These are phyloP conservation scores for Sporothrix variecibatus DNA, from an alignment of 2,329 filamentous ascomycete species.

Conservation along the genomic window DNA sequence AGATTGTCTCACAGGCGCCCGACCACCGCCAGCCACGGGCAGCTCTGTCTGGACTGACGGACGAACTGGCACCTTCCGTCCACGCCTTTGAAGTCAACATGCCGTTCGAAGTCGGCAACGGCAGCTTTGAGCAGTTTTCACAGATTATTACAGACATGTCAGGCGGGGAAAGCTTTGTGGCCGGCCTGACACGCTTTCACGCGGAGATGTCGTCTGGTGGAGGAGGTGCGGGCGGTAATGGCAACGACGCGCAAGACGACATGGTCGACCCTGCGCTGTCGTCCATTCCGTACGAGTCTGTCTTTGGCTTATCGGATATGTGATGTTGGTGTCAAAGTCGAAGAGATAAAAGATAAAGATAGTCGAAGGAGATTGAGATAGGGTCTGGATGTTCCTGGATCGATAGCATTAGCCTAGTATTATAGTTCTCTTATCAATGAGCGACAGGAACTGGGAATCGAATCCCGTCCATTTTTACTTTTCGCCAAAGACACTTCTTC, in stretches of 20 bases:
- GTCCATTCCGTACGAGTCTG: constrained; percentile 3
- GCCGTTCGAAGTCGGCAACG: constrained; percentile 23
- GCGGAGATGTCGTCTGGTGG: constrained; percentile 2
- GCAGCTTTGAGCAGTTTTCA: constrained; percentile 23
- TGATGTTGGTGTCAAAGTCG: background rate
- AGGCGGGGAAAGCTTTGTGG: constrained; percentile 18
- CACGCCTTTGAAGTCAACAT: constrained; percentile 23
- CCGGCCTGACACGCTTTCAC: constrained; percentile 18
- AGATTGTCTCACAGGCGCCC: constrained; percentile 14
- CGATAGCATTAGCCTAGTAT: background rate
- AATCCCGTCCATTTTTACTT: background rate
- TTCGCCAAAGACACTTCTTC: background rate
- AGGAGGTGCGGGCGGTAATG: background rate
- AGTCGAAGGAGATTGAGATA: background rate
- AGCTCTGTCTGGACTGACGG: constrained; percentile 10
- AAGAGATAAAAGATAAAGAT: background rate
- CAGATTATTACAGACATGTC: constrained; percentile 24
- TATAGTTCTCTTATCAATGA: background rate
- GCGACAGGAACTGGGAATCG: background rate
- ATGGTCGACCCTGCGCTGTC: background rate
- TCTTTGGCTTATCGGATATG: constrained; percentile 22
- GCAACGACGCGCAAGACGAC: background rate
- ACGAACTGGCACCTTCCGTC: constrained; percentile 12
- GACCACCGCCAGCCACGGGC: constrained; percentile 17
- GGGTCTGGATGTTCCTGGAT: background rate